These are phyloP conservation scores for Cladosporium sp. DNA, from an alignment of 2,329 filamentous ascomycete species.

Conservation along the genomic window DNA sequence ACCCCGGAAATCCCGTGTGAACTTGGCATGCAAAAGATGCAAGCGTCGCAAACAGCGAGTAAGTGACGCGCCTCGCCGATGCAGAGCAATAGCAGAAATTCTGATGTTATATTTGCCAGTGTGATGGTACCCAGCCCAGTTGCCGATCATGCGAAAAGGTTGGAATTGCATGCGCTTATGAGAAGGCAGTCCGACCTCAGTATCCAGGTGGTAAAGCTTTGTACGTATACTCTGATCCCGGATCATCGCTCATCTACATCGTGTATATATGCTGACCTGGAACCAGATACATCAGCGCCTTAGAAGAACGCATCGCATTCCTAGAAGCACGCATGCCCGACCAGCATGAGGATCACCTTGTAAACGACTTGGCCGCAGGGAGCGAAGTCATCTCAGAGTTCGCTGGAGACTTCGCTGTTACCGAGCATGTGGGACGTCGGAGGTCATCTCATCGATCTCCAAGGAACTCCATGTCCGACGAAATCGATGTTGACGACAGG, in stretches of 20 bases:
- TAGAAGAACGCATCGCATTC: constrained; percentile 18
- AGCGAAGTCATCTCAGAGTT: neutral
- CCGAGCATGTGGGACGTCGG: neutral
- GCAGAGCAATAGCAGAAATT: neutral
- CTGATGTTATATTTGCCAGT: constrained; percentile 4
- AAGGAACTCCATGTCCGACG: neutral
- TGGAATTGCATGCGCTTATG: constrained; percentile 15
- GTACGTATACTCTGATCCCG: neutral
- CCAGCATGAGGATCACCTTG: constrained; percentile 13
- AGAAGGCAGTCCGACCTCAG: constrained; percentile 13
- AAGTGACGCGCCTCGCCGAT: neutral
- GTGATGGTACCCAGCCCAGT: constrained; percentile 15
- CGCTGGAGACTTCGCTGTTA: neutral
- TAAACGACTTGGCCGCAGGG: neutral
- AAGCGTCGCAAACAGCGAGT: constrained; percentile 18
- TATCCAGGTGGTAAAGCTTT: constrained; percentile 17
- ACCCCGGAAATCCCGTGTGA: constrained; percentile 10
- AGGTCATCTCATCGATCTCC: neutral
- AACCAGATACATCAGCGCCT: constrained; percentile 12
- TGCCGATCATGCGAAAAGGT: constrained; percentile 16
- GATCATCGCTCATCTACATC: neutral
- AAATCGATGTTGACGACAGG: neutral
- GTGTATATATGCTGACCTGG: neutral
- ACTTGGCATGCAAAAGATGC: constrained; percentile 17
- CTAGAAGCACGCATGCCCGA: constrained; percentile 16